Conservation (phyloP, 2,329 filamentous ascomycete species). For the Penicillium sp. region DNA sequence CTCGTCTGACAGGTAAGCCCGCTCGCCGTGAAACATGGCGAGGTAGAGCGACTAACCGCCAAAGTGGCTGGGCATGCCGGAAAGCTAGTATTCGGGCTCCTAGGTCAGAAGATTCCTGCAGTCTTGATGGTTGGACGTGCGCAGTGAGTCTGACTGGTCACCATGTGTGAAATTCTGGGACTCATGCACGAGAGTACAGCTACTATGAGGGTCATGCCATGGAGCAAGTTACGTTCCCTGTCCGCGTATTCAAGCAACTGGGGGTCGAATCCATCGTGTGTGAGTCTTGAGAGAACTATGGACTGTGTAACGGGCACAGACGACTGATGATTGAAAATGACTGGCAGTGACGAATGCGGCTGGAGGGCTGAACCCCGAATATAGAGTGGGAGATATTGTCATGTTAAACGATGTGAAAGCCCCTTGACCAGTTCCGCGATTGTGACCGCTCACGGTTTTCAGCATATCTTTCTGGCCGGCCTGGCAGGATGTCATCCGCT, state of each 20-base stretch:
- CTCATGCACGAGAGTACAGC: constrained; percentile 36
- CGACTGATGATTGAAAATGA: constrained; percentile 9
- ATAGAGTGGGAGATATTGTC: constrained; percentile 63
- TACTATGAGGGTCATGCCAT: constrained; percentile 68
- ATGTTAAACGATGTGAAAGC: constrained; percentile 59
- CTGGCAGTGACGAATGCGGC: constrained; percentile 62
- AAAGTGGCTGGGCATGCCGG: constrained; percentile 60
- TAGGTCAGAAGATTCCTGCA: constrained; percentile 55
- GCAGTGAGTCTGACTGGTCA: constrained; percentile 51
- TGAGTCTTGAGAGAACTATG: constrained; percentile 30
- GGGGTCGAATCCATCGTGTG: constrained; percentile 60
- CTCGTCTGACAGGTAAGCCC: constrained; percentile 55
- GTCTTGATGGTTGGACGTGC: constrained; percentile 63
- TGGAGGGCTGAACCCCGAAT: constrained; percentile 62
- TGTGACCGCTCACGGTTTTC: constrained; percentile 2
- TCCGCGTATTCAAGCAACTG: constrained; percentile 61
- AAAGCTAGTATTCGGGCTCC: constrained; percentile 62
- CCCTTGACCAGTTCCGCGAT: not conserved
- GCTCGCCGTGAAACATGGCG: not conserved
- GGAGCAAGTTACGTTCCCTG: constrained; percentile 61
- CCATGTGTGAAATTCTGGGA: not conserved
- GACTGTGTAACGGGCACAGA: too few species aligned
- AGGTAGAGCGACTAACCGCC: constrained; percentile 7
- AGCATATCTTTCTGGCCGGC: constrained; percentile 64
- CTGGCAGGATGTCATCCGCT: constrained; percentile 61